Percentiles rank a stretch among this genome's conserved stretches.
Conservation (phyloP, 148 eudicot species). For the Rhododendron griersonianum region DNA sequence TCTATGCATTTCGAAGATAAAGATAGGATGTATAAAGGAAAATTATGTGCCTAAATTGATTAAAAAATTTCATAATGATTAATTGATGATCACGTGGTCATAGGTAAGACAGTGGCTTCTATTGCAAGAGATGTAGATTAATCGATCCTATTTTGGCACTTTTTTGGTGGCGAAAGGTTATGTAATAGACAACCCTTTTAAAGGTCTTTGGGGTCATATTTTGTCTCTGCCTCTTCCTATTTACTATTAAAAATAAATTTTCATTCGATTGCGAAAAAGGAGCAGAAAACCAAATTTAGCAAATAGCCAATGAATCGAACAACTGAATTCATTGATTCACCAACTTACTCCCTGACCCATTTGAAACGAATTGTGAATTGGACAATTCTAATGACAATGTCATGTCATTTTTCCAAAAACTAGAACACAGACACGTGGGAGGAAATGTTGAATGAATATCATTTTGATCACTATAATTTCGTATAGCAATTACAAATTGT, state of each 20-base stretch:
- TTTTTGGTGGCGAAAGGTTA: neutral
- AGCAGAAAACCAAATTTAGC: neutral
- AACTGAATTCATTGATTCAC: neutral
- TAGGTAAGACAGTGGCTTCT: neutral
- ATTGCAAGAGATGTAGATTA: neutral
- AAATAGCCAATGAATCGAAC: neutral
- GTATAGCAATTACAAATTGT: neutral
- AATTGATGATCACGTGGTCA: neutral
- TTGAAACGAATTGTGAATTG: neutral
- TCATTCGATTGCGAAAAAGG: neutral
- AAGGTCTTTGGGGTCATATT: neutral
- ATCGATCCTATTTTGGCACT: neutral
- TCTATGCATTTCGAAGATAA: neutral
- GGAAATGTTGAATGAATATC: too few relatives aligned
- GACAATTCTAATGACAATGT: neutral
- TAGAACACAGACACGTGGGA: neutral
- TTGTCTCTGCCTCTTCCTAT: neutral
- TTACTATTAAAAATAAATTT: neutral
- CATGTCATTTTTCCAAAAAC: neutral
- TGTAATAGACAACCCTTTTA: neutral
- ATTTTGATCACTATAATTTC: neutral
- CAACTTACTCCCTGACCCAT: neutral
- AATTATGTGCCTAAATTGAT: neutral
- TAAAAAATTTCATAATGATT: neutral
- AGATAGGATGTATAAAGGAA: neutral